Percentiles rank a stretch among this genome's conserved stretches.
Conservation (phyloP, 352 stramenopile genomes). For the Phytopythium litorale region DNA sequence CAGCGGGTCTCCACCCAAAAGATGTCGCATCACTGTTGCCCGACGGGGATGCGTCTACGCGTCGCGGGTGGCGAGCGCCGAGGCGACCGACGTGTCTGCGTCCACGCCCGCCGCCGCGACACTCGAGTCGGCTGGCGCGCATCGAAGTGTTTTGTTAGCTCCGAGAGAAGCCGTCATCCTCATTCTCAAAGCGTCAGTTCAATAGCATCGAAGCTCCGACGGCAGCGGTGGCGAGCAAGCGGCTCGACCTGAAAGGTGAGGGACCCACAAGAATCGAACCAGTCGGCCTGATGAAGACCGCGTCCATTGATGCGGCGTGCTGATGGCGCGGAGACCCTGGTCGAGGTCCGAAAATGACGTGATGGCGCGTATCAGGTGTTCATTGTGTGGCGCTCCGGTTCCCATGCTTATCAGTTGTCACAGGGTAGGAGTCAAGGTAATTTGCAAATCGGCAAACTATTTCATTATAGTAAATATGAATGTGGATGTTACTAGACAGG, state of each 20-base stretch:
- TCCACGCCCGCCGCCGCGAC: no score
- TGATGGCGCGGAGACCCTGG: not conserved
- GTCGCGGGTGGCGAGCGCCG: not conserved
- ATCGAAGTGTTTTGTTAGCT: no score
- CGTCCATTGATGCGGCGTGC: not conserved
- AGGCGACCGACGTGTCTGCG: not conserved
- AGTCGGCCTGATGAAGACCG: not conserved
- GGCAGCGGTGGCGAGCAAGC: not conserved
- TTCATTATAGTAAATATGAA: not conserved
- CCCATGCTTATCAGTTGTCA: not conserved
- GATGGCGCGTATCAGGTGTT: not conserved
- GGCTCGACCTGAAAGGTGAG: not conserved
- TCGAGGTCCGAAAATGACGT: not conserved
- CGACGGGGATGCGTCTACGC: not conserved
- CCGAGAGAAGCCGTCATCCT: not conserved
- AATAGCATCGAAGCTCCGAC: not conserved
- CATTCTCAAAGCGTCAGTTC: not conserved
- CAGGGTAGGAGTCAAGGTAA: not conserved
- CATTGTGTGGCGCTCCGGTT: not conserved
- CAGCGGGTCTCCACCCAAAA: not conserved
- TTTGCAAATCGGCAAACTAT: not conserved
- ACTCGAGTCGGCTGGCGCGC: no score
- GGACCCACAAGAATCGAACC: no score
- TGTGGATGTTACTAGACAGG: not conserved
- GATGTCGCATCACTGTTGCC: not conserved